These are phyloP conservation scores for Paramecium bursaria DNA, from an alignment of 73 alveolate genomes.

Conservation along the genomic window DNA sequence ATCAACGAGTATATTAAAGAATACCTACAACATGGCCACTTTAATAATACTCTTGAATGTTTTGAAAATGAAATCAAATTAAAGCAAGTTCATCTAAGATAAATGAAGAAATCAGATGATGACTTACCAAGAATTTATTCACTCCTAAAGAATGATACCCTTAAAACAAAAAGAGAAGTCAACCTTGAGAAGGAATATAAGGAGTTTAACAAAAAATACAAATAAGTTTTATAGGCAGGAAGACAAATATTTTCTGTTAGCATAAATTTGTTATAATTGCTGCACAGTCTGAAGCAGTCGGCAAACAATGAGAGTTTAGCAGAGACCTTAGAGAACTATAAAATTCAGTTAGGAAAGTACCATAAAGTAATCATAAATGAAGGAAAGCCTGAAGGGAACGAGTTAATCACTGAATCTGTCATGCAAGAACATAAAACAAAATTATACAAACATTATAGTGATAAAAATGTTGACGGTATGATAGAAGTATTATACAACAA, in stretches of 20 bases:
- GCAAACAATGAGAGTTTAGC: slow-evolving; percentile 89
- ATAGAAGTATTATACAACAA: slow-evolving; percentile 86
- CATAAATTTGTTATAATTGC: slow-evolving; percentile 85
- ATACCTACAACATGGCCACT: slow-evolving; percentile 80
- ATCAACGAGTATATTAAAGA: slow-evolving; percentile 87
- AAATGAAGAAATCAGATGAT: slow-evolving; percentile 71
- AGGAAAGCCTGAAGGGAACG: slow-evolving; percentile 87
- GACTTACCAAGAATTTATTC: slow-evolving; percentile 85
- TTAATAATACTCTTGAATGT: slow-evolving; percentile 88
- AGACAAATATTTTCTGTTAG: slow-evolving; percentile 91
- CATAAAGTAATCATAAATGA: slow-evolving; percentile 93
- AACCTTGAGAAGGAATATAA: slow-evolving; percentile 88
- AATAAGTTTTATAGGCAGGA: slow-evolving; percentile 88
- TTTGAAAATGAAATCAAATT: slow-evolving; percentile 89
- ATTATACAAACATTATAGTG: slow-evolving; percentile 88
- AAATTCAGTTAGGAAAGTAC: slow-evolving; percentile 94
- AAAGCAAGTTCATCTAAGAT: slow-evolving; percentile 66
- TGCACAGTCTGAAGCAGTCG: slow-evolving; percentile 88
- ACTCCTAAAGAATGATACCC: slow-evolving; percentile 82
- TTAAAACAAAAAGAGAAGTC: slow-evolving; percentile 84
- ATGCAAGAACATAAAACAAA: slow-evolving; percentile 95
- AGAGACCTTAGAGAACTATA: slow-evolving; percentile 90
- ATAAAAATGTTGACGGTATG: slow-evolving; percentile 82
- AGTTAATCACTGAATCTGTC: slow-evolving; percentile 87
- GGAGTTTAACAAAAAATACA: slow-evolving; percentile 85